Percentiles rank a stretch among this genome's conserved stretches.
phyloP scores from a whole-genome alignment of 1,284 basidiomycete species.

The Amylostereum chailletii region DNA sequence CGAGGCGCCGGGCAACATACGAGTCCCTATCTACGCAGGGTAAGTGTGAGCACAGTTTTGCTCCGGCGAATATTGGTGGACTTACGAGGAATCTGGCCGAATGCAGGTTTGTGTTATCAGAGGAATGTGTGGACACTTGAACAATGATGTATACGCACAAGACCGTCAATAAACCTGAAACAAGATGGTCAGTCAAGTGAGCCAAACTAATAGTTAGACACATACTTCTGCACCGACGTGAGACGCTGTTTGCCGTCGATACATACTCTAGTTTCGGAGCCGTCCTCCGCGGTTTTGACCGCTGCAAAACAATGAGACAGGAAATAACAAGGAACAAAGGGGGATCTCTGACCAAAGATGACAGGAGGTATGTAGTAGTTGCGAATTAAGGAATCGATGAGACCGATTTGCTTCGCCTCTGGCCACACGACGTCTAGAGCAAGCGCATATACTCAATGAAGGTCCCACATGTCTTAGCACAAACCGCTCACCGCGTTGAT shows the following conservation, averaged over 20 bases:
- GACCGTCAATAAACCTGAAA: constrained; percentile 60
- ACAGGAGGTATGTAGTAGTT: constrained; percentile 46
- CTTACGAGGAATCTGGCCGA: constrained; percentile 20
- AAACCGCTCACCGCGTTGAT: constrained; percentile 54
- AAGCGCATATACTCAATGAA: not conserved
- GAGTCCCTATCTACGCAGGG: constrained; percentile 1
- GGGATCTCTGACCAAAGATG: constrained; percentile 47
- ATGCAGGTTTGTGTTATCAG: not conserved
- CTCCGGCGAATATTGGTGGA: not conserved
- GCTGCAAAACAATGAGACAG: constrained; percentile 20
- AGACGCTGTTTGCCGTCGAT: constrained; percentile 77
- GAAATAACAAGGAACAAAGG: not conserved
- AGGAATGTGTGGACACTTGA: not conserved
- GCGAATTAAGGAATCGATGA: constrained; percentile 33
- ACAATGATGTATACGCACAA: constrained; percentile 28
- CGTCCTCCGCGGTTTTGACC: constrained; percentile 43
- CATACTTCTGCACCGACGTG: constrained; percentile 58
- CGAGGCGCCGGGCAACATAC: not conserved
- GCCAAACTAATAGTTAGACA: not conserved
- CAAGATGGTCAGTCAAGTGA: not conserved
- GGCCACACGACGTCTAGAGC: constrained; percentile 62
- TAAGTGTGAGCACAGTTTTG: not conserved
- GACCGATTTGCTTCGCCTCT: constrained; percentile 25
- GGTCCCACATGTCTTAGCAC: not conserved
- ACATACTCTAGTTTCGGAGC: constrained; percentile 53